Percentiles rank a stretch among this genome's conserved stretches.
Evolutionary conservation across 2,329 filamentous ascomycete species (phyloP).

Genomic region (Calycina marina): DNA sequence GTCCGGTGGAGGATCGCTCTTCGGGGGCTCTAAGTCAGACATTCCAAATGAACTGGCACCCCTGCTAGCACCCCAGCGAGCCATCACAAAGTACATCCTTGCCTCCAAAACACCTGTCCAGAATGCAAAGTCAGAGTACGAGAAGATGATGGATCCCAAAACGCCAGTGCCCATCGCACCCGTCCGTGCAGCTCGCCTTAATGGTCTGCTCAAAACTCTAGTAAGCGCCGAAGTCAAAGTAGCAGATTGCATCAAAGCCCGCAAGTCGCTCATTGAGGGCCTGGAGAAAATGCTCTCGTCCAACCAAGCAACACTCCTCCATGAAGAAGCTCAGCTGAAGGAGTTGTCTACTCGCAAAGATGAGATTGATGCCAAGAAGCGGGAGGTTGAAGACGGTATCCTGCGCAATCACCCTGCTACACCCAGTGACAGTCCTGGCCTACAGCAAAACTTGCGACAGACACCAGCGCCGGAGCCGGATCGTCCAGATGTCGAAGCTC

Average conservation of each 20-base stretch:
- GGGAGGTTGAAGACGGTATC: conserved; percentile 80
- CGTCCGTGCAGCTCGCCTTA: conserved; percentile 81
- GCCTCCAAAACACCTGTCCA: conserved; percentile 52
- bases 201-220: conserved; percentile 76
- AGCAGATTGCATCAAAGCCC: conserved; percentile 75
- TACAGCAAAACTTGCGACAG: conserved; percentile 23
- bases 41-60: conserved; percentile 65
- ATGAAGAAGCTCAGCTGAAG: conserved; percentile 52
- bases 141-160: conserved; percentile 63
- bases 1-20: conserved; percentile 54
- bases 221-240: conserved; percentile 82
- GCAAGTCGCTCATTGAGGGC: conserved; percentile 60
- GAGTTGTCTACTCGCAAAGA: conserved; percentile 52
- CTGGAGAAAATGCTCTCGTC: conserved; percentile 70
- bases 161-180: conserved; percentile 62
- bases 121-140: conserved; percentile 67
- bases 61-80: conserved; percentile 60
- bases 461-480: conserved; percentile 43
- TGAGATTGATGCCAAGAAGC: conserved; percentile 68
- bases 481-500: conserved; percentile 68
- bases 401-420: conserved; percentile 48
- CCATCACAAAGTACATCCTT: conserved; percentile 56
- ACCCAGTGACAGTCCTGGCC: conserved; percentile 28
- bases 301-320: conserved; percentile 53
- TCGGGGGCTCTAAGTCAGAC: conserved; percentile 39